Base-by-base conservation (phyloP, 768 basidiomycete genomes). In the Podaxis sp. region DNA sequence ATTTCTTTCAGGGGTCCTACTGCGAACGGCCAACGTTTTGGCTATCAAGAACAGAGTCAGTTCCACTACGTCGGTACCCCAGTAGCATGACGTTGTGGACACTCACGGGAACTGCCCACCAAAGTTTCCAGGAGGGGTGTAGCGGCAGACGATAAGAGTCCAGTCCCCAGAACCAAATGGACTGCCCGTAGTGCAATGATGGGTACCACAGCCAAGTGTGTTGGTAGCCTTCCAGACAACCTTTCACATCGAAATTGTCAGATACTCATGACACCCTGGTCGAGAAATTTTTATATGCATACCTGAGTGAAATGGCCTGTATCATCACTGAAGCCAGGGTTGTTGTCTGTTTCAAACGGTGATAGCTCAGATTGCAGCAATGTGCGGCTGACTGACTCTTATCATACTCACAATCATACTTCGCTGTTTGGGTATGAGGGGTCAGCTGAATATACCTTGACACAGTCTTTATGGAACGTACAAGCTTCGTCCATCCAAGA, bases 151-250 rank as follows among this genome's bases (percentile, higher is more conserved):
- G 12, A 71, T 49, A 57, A 68, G 71, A n/a, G 66, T 68, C 40
- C 70, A 72, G 6, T 63, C 33, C 30, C 69, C 57, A 28, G 55
- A 64, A 28, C 63, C 30, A 57, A 71, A 70, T 39, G 71, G 71
- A 17, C 70, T 70, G 2, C 70, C 69, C 33, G 61, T 75, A 48
- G 63, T 71, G 68, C 84, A 85, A 12, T 63, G 64, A 38, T 74
- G 70, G 22, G 74, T 68, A 12, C 80, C 84, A 59, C 83, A 85
- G 4, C 82, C 82, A 36, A 85, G 76, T 46, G 81, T 71, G 1
- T 76, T 80, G 33, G 78, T 76, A n/a, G 68, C 69, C 70, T 85
- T 85, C 84, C 84, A 86, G 8, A 85, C 84, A 6, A 84, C 76
- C 70, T 59, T 33, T 83, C 75, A 8, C 13, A 19, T n/a, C 1